Conservation (phyloP, 1,284 basidiomycete species). For the Prillingera fragicola region DNA sequence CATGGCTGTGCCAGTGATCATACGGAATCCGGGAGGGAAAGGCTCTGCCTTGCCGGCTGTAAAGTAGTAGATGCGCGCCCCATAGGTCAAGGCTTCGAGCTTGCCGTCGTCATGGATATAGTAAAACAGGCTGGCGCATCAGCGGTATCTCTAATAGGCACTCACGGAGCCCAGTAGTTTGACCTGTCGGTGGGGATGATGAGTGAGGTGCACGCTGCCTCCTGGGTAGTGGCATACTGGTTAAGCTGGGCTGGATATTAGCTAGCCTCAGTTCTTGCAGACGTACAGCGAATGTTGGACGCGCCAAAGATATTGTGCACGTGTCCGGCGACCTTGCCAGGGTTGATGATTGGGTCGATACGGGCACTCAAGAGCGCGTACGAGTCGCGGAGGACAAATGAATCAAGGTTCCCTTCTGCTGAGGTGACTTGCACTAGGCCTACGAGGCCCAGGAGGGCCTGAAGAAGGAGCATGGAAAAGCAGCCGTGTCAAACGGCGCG, state of each 20-base stretch:
- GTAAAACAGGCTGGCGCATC: too few relatives aligned
- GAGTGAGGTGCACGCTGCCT: slow-evolving; percentile 32
- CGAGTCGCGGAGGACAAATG: slow-evolving; percentile 30
- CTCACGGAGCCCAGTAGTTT: slow-evolving; percentile 41
- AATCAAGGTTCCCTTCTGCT: too few relatives aligned
- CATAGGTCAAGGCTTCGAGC: slow-evolving; percentile 24
- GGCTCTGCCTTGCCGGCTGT: not conserved
- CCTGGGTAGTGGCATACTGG: too few relatives aligned
- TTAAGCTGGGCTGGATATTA: too few relatives aligned
- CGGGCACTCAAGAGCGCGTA: slow-evolving; percentile 35
- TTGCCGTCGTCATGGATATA: slow-evolving; percentile 11
- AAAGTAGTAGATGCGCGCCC: slow-evolving; percentile 45
- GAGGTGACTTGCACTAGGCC: not conserved
- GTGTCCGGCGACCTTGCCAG: slow-evolving; percentile 38
- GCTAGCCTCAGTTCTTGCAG: too few relatives aligned
- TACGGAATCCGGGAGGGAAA: too few relatives aligned
- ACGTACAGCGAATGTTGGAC: slow-evolving; percentile 32
- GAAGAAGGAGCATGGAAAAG: too few relatives aligned
- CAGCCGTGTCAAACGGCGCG: too few relatives aligned
- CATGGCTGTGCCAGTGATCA: too few relatives aligned
- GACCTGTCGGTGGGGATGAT: slow-evolving; percentile 36
- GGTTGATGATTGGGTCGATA: slow-evolving; percentile 49
- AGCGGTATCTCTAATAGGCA: too few relatives aligned
- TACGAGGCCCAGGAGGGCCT: too few relatives aligned
- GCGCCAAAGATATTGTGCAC: slow-evolving; percentile 44